These are phyloP conservation scores for Lactifluus pinguis DNA, from an alignment of 768 basidiomycete species.

Conservation along the genomic window DNA sequence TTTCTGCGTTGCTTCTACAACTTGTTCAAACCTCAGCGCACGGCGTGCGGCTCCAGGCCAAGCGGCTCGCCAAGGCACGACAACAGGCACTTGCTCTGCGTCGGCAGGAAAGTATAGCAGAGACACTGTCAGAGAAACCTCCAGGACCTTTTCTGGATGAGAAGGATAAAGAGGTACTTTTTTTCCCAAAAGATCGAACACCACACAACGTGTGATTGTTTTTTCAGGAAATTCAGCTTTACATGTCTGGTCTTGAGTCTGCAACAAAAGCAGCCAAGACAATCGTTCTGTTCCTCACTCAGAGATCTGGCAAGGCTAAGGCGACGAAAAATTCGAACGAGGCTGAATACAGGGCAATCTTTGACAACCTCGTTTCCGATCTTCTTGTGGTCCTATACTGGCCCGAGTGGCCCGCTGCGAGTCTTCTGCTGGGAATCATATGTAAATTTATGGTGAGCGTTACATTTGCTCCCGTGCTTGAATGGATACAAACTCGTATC, in stretches of 20 bases:
- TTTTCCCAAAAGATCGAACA: neutral
- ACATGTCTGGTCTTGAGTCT: constrained; percentile 65
- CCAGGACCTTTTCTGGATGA: constrained; percentile 55
- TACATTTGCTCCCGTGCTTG: neutral
- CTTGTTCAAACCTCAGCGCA: constrained; percentile 94
- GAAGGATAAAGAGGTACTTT: constrained; percentile 50
- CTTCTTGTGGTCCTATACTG: constrained; percentile 81
- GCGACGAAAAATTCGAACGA: constrained; percentile 87
- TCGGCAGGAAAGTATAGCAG: constrained; percentile 52
- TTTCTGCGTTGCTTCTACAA: constrained; percentile 87
- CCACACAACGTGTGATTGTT: neutral
- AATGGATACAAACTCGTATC: neutral
- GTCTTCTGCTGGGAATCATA: constrained; percentile 67
- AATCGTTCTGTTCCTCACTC: constrained; percentile 38
- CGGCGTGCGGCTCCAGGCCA: constrained; percentile 68
- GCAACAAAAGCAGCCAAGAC: constrained; percentile 80
- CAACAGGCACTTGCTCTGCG: constrained; percentile 52
- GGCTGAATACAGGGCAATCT: constrained; percentile 85
- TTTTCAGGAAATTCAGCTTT: constrained; percentile 54
- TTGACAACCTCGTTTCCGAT: constrained; percentile 87
- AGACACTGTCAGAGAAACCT: constrained; percentile 27
- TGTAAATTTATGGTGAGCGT: constrained; percentile 74
- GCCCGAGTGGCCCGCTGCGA: constrained; percentile 97
- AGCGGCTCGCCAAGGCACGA: constrained; percentile 50
- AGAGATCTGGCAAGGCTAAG: constrained; percentile 76